Evolutionary conservation across 257 asterid genomes (phyloP).

Genomic region (Fraxinus excelsior): DNA sequence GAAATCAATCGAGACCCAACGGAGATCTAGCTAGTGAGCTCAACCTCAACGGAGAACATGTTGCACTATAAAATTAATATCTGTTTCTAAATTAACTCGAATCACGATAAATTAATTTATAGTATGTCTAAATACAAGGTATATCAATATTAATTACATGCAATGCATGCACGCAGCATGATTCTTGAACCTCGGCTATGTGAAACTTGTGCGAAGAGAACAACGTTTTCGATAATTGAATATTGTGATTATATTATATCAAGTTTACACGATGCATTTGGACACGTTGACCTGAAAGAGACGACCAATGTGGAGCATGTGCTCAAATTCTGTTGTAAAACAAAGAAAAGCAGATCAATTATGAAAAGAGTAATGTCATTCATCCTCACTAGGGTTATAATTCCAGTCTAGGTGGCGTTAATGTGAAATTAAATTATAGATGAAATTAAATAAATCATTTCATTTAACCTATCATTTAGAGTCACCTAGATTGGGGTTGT

Average conservation of each 20-base stretch:
- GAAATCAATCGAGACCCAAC: neutral
- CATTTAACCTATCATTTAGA: too few species aligned
- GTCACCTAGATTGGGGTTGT: too few species aligned
- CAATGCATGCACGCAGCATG: neutral
- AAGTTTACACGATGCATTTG: neutral
- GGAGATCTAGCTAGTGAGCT: neutral
- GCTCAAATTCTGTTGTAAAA: neutral
- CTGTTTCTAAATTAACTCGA: neutral
- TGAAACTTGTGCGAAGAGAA: neutral
- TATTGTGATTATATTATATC: too few species aligned
- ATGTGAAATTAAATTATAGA: too few species aligned
- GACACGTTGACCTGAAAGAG: neutral
- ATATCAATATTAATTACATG: neutral
- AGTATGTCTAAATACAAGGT: neutral
- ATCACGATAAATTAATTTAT: neutral
- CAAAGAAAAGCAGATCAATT: too few species aligned
- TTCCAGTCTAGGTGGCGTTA: too few species aligned
- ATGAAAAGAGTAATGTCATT: too few species aligned
- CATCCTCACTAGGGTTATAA: too few species aligned
- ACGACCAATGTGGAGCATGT: neutral
- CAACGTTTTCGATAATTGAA: neutral
- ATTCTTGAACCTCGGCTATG: neutral
- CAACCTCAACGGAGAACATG: neutral
- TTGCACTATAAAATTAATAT: too few species aligned
- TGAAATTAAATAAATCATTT: too few species aligned